Percentiles rank a stretch among this genome's conserved stretches.
Conservation (phyloP, 352 stramenopile species). For the Pythium vanterpoolii region DNA sequence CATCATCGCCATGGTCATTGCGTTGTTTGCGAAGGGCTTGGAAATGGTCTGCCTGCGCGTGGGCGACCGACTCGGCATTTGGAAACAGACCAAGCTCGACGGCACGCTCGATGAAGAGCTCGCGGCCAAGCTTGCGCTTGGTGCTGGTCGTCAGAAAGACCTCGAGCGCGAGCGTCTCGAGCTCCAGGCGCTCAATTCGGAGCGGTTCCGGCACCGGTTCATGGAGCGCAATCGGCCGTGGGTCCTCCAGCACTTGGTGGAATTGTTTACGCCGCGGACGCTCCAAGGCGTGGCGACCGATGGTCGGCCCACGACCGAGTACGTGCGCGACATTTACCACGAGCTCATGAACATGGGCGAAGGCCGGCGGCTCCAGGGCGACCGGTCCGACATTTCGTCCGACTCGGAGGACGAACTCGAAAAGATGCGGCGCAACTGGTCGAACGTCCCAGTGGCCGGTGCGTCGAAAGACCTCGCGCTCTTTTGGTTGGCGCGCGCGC, state of each 20-base stretch:
- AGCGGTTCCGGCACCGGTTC: slow-evolving; percentile 95
- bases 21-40: slow-evolving; percentile 70
- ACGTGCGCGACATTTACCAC: slow-evolving; percentile 95
- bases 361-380: slow-evolving; percentile 78
- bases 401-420: slow-evolving; percentile 92
- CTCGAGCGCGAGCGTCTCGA: slow-evolving; percentile 95
- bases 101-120: slow-evolving; percentile 96
- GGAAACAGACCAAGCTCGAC: slow-evolving; percentile 90
- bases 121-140: slow-evolving; percentile 92
- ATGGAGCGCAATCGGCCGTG: slow-evolving; percentile 96
- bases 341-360: slow-evolving; percentile 94
- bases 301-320: slow-evolving; percentile 89
- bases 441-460: slow-evolving; percentile 78
- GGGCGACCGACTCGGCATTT: slow-evolving; percentile 85
- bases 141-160: slow-evolving; percentile 91
- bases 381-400: slow-evolving; percentile 92
- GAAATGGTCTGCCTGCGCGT: slow-evolving; percentile 55
- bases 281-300: slow-evolving; percentile 65
- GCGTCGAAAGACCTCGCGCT: slow-evolving; percentile 86
- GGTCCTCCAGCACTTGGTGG: slow-evolving; percentile 95
- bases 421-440: slow-evolving; percentile 84
- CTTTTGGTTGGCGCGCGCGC: slow-evolving; percentile 91
- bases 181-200: slow-evolving; percentile 95
- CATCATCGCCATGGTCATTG: slow-evolving; percentile 87
- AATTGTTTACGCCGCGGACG: slow-evolving; percentile 94